Evolutionary conservation across 2,329 filamentous ascomycete genomes (phyloP).

Genomic region (Alternaria arbusti): DNA sequence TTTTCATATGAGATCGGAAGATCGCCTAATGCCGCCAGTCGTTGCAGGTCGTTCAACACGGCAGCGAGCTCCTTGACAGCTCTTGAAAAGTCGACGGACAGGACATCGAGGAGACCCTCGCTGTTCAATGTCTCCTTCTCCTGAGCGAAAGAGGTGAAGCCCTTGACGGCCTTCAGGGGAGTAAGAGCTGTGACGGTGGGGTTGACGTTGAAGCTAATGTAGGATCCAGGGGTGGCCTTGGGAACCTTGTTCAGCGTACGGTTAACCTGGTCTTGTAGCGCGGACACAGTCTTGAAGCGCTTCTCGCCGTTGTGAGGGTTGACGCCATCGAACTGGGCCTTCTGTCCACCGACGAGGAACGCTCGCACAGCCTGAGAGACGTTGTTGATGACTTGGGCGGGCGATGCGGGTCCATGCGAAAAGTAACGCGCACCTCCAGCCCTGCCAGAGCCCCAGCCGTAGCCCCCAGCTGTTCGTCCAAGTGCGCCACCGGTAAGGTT

Average conservation of each 20-base stretch:
- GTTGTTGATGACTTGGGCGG: constrained; percentile 90
- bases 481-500: constrained; percentile 90
- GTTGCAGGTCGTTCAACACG: constrained; percentile 80
- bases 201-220: constrained; percentile 85
- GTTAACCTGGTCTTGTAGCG: constrained; percentile 74
- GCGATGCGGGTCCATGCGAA: constrained; percentile 82
- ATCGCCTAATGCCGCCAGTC: constrained; percentile 78
- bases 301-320: constrained; percentile 73
- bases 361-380: constrained; percentile 92
- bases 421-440: constrained; percentile 82
- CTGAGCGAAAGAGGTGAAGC: constrained; percentile 51
- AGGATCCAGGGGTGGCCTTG: constrained; percentile 72
- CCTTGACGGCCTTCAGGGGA: constrained; percentile 67
- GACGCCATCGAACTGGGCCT: constrained; percentile 83
- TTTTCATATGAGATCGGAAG: constrained; percentile 78
- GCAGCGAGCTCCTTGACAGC: constrained; percentile 82
- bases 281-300: constrained; percentile 78
- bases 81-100: constrained; percentile 87
- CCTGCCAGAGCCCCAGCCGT: constrained; percentile 73
- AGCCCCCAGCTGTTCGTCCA: constrained; percentile 87
- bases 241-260: constrained; percentile 68
- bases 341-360: constrained; percentile 90
- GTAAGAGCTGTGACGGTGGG: constrained; percentile 90
- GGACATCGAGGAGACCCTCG: constrained; percentile 81
- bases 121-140: constrained; percentile 72